These are phyloP conservation scores for Furculomyces boomerangus DNA, from an alignment of 371 early-diverging fungal genomes.

Conservation along the genomic window DNA sequence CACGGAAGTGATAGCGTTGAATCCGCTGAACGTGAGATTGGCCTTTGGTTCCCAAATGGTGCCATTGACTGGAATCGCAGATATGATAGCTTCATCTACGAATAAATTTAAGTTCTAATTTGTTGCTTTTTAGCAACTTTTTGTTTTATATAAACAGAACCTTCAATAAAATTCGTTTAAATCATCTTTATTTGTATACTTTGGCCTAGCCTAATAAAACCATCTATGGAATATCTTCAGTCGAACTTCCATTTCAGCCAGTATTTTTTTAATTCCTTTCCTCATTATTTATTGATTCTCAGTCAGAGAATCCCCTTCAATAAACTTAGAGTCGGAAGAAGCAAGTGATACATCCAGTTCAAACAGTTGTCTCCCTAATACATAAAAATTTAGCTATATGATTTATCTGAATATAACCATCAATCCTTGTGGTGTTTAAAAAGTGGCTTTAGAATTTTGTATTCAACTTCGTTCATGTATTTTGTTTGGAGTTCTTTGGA, in stretches of 20 bases:
- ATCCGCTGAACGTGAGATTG: slow-evolving; percentile 92
- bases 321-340: slow-evolving; percentile 56
- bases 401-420: slow-evolving; percentile 5
- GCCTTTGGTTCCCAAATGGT: slow-evolving; percentile 88
- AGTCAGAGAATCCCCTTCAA: slow-evolving; percentile 74
- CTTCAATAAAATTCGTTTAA: neutral
- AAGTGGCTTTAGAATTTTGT: slow-evolving; percentile 8
- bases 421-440: neutral
- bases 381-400: slow-evolving; percentile 21
- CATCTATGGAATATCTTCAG: too few species aligned
- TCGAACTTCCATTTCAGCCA: too few species aligned
- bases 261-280: too few species aligned
- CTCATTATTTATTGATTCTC: too few species aligned
- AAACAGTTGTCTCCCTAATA: slow-evolving; percentile 75
- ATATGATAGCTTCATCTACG: slow-evolving; percentile 42
- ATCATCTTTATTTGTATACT: slow-evolving; percentile 1
- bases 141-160: neutral
- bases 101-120: slow-evolving; percentile 19
- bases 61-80: slow-evolving; percentile 26
- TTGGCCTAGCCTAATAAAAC: slow-evolving; percentile 45
- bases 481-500: too few species aligned
- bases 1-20: slow-evolving; percentile 99
- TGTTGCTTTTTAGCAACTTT: neutral
- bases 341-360: slow-evolving; percentile 74
- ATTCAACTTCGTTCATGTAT: too few species aligned